Base-by-base conservation (phyloP, 495 filamentous ascomycete genomes). In the Hypoxylon intermedium region DNA sequence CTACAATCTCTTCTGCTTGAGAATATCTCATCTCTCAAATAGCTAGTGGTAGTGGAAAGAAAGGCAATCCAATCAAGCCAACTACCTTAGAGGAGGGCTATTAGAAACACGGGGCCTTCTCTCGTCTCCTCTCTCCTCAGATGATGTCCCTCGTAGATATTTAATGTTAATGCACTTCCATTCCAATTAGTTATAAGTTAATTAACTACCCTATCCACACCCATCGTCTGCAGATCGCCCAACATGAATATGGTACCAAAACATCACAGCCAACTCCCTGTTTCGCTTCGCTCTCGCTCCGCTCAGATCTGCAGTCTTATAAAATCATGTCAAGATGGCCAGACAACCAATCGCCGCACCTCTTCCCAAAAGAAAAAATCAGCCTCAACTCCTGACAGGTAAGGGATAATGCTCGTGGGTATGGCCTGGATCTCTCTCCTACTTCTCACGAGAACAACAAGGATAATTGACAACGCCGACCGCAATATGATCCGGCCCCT, bases 401-500 rank as follows among this genome's bases (percentile, higher is more conserved):
- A 56, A 23, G 47, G 28, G 46, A 52, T 20, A 16, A 56, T 57
- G 52, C 47, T 57, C 46, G 41, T 31, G 59, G 59, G 26, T 41
- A 47, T 53, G 47, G 24, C 52, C 31, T 44, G 36, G 42, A 48
- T 41, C 18, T 46, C 34, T 40, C 49, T n/a, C n/a, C n/a, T n/a
- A n/a, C n/a, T n/a, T n/a, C n/a, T n/a, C n/a, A n/a, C n/a, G n/a
- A n/a, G n/a, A n/a, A n/a, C n/a, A n/a, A n/a, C n/a, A n/a, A n/a
- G n/a, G n/a, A n/a, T n/a, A n/a, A n/a, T n/a, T n/a, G 7, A 24
- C 5, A 49, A 46, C 45, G 33, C 43, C 44, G 28, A 16, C 31
- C 21, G 36, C 21, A 13, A 65, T 49, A 31, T 48, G 21, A 38
- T 26, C 42, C 33, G 21, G 44, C 24, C 19, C 26, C 23, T 45